Evolutionary conservation across 1,139 yeast genomes (phyloP), one percentile per base, ranked within the genome.

Genomic region (Debaryomycetaceae sp.): DNA sequence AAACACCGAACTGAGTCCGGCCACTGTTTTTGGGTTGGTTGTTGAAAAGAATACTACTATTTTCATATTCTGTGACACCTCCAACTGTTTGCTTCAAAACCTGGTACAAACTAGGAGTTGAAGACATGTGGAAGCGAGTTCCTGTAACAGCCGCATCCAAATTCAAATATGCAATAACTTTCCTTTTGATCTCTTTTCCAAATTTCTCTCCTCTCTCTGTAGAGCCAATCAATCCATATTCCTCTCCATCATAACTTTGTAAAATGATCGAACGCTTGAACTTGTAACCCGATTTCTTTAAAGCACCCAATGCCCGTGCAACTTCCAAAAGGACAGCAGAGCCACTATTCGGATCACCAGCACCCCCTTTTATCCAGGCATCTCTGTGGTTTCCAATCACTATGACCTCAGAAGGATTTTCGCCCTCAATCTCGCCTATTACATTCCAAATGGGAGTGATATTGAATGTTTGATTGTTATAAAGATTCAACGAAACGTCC

Each of bases 291-390:
- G 60, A 47, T 36, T 56, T 54, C 42, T 67, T 57, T 45, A 89
- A 71, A 39, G 58, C 62, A n/a, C 73, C 73, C 35, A 72, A 61
- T 4, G 72, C 77, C 44, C 78, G 58, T 7, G 76, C 76, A 34
- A 72, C 55, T 49, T 72, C 78, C 33, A 72, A 49, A 37, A 72
- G 56, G 3, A 60, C 62, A 3, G 77, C 70, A 28, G 72, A 64
- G 1, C 77, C 78, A 15, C 73, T 66, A 45, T 70, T 69, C 9
- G 78, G 77, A 46, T 72, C 78, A 8, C 75, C 74, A 1, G 77
- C 78, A 19, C 77, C 77, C 30, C 77, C 77, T 46, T 69, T 70
- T 44, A 85, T 81, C 78, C 78, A 72, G 2, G 77, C 75, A 49
- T 72, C 78, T 43, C 76, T 58, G 51, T 72, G 78, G 55, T 72